Evolutionary conservation across 257 asterid genomes (phyloP), one percentile per base, ranked within the genome.

Genomic region (Agastache rugosa): DNA sequence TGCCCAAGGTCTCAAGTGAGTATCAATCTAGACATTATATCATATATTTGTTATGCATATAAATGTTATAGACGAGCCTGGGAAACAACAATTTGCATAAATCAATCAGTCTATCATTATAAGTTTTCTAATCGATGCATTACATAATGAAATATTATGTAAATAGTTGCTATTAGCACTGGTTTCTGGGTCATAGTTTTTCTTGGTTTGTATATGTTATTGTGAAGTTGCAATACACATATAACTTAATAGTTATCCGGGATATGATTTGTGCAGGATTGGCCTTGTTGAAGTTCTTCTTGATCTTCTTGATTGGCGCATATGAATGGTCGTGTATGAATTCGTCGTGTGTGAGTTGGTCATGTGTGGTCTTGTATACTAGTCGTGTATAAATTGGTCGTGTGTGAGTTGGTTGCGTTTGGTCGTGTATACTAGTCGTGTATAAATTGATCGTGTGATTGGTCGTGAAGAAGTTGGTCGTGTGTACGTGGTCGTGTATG

Each of bases 221-320:
- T 39, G n/a, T 70, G 55, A 63, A 66, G 61, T 67, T 67, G 56
- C 35, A 35, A 17, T 74, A 10, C 44, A 42, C n/a, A 37, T 71
- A 58, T 68, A 25, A 48, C 56, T 58, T 47, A 34, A 58, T 63
- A 45, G 23, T 78, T 25, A 69, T 53, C 53, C 17, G 34, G 34
- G 41, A 66, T 75, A 8, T 82, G 70, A 23, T 69, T 71, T 73
- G 47, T 80, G 76, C 55, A 94, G 98, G 97, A 97, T 89, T 82
- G 98, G 98, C 54, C 98, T 94, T 71, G 97, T 94, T 79, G 94
- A 94, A 77, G 94, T 94, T 77, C 97, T 94, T 81, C 97, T 94
- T 75, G 98, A 96, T 67, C 94, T 94, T 84, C 98, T 94, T 77
- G 98, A 94, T 86, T 92, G 98, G 98, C 90, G 97, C n/a, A n/a